Evolutionary conservation across 495 filamentous ascomycete species (phyloP), one percentile per base, ranked within the genome.

Genomic region (Hyaloscypha bicolor): DNA sequence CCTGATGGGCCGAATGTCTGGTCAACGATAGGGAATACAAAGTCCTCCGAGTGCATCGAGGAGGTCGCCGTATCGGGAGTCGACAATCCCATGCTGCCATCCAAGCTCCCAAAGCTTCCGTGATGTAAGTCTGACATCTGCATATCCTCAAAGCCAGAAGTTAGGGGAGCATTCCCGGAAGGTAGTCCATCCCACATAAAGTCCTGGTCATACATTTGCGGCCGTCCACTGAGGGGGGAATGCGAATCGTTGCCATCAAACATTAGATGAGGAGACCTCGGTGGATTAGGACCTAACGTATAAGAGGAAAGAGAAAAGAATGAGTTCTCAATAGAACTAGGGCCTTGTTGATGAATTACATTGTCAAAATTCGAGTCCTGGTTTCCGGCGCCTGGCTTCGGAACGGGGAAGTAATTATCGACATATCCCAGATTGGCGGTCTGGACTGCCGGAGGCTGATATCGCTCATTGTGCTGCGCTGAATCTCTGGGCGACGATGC

Each of bases 81-180:
- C 12, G 65, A 56, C 19, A 67, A 11, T 9, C 52, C 32, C 55
- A 64, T 48, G 56, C 35, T 3, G 35, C 32, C 62, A 37, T 64
- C 64, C 4, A 70, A 57, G 31, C 57, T 71, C 0, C 57, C 65
- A n/a, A 63, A 65, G 35, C 65, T 68, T 32, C 65, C 68, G 32
- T 63, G 57, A 8, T 48, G 39, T 30, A 65, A 58, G 31, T 57
- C 68, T 3, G 51, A 52, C 63, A 62, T 61, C 6, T 35, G 21
- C 30, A 59, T 37, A 42, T 66, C 64, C 30, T 63, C 52, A 11
- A 60, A 29, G 3, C 33, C 59, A 16, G 59, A 42, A 2, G 29
- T 35, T 12, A 66, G 12, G 57, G 63, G 22, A n/a, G n/a, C 22
- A 16, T 29, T 30, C 0, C 31, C 25, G 1, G 68, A 33, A 30